A percentile compares a stretch with the other conserved stretches of the same genome.
phyloP scores from a whole-genome alignment of 495 filamentous ascomycete species.

The Xylaria cubensis region DNA sequence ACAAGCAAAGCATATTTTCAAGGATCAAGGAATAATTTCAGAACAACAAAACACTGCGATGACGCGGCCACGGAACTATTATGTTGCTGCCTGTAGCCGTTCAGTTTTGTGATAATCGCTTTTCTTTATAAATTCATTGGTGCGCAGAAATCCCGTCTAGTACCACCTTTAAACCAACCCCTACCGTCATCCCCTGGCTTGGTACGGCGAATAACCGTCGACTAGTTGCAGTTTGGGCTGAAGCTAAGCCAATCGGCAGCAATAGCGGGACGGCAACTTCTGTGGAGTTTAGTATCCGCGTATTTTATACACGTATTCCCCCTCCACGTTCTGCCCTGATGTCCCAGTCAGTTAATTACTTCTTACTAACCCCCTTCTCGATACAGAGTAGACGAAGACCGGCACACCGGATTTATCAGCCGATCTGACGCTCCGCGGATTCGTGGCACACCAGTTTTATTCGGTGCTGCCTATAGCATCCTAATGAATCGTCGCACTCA shows the following conservation, averaged over 20 bases:
- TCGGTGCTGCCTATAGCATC: constrained; percentile 1
- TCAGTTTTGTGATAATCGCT: not conserved
- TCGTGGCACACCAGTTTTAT: not conserved
- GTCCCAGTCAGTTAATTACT: not conserved
- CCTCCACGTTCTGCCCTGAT: not conserved
- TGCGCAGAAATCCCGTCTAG: not conserved
- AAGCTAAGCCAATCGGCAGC: too few species aligned
- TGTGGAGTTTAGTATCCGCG: not conserved
- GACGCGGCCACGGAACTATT: not conserved
- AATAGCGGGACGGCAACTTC: too few species aligned
- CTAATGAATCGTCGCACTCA: constrained; percentile 48
- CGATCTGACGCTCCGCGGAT: constrained; percentile 6
- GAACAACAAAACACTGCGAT: not conserved
- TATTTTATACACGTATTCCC: constrained; percentile 4
- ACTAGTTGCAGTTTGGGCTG: too few species aligned
- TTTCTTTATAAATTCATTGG: not conserved
- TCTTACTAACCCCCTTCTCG: not conserved
- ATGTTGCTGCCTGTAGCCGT: not conserved
- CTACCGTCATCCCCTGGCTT: not conserved
- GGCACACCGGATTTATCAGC: not conserved
- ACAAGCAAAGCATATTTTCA: not conserved
- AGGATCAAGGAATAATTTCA: not conserved
- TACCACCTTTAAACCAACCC: not conserved
- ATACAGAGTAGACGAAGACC: not conserved
- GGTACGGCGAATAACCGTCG: not conserved